Evolutionary conservation across 306 rosid genomes (phyloP).

Genomic region (Castanea crenata): DNA sequence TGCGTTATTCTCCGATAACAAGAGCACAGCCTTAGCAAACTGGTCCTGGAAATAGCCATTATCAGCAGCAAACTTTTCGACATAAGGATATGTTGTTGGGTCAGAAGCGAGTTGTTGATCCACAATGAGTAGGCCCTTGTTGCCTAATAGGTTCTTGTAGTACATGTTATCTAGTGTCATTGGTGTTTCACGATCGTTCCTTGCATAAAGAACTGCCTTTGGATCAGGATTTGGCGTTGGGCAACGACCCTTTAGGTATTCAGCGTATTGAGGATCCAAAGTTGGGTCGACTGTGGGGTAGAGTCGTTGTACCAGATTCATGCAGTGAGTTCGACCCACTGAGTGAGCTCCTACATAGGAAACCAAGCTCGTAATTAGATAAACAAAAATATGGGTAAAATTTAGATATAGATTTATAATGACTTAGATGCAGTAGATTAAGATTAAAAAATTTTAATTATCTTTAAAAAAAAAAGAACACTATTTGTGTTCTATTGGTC

Average conservation of each 20-base stretch:
- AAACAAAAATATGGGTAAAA: too few species aligned
- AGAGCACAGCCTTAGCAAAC: slow-evolving; percentile 51
- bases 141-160: slow-evolving; percentile 58
- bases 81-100: slow-evolving; percentile 66
- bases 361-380: too few species aligned
- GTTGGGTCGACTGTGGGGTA: slow-evolving; percentile 68
- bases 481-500: too few species aligned
- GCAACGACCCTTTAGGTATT: slow-evolving; percentile 63
- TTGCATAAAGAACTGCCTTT: slow-evolving; percentile 40
- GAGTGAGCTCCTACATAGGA: slow-evolving; percentile 71
- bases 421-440: too few species aligned
- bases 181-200: slow-evolving; percentile 67
- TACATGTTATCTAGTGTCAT: slow-evolving; percentile 77
- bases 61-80: slow-evolving; percentile 69
- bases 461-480: too few species aligned
- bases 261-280: slow-evolving; percentile 49
- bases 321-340: slow-evolving; percentile 78
- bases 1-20: slow-evolving; percentile 70
- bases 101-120: slow-evolving; percentile 63
- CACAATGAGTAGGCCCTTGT: slow-evolving; percentile 64
- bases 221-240: slow-evolving; percentile 70
- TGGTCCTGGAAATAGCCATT: slow-evolving; percentile 63
- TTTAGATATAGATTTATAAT: too few species aligned
- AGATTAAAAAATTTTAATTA: too few species aligned
- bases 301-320: slow-evolving; percentile 54